Percentiles rank a stretch among this genome's conserved stretches.
Conservation (phyloP, 805 yeast species). For the Pichia pseudocactophila region DNA sequence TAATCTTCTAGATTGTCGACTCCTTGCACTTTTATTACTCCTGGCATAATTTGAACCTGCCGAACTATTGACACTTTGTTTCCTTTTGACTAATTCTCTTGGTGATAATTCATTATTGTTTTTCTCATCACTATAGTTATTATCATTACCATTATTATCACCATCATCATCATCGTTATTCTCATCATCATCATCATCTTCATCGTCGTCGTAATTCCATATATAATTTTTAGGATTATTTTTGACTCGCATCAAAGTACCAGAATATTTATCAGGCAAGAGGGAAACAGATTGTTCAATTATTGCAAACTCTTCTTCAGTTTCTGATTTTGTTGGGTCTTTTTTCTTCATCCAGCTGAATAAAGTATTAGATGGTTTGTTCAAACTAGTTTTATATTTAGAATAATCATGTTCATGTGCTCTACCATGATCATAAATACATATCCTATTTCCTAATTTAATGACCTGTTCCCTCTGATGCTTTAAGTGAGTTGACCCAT, state of each 20-base stretch:
- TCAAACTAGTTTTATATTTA: slow-evolving; percentile 27
- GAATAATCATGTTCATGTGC: slow-evolving; percentile 29
- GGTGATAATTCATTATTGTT: background rate
- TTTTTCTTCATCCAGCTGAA: slow-evolving; percentile 28
- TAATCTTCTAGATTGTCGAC: slow-evolving; percentile 6
- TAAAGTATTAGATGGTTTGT: slow-evolving; percentile 22
- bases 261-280: slow-evolving; percentile 30
- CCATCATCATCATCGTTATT: slow-evolving; percentile 7
- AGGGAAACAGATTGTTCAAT: slow-evolving; percentile 28
- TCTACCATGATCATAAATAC: slow-evolving; percentile 23
- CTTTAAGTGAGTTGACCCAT: slow-evolving; percentile 16
- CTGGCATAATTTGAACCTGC: slow-evolving; percentile 6
- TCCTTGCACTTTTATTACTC: slow-evolving; percentile 1
- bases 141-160: slow-evolving; percentile 1
- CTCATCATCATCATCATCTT: slow-evolving; percentile 18
- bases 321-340: slow-evolving; percentile 17
- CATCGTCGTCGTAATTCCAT: slow-evolving; percentile 32
- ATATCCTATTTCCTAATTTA: slow-evolving; percentile 23
- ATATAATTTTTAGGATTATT: slow-evolving; percentile 30
- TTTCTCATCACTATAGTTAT: background rate
- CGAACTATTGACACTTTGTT: slow-evolving; percentile 4
- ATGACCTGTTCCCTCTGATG: slow-evolving; percentile 21
- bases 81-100: background rate
- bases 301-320: slow-evolving; percentile 19
- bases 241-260: slow-evolving; percentile 28